phyloP scores from a whole-genome alignment of 1,284 basidiomycete species.

The Amylostereum chailletii region DNA sequence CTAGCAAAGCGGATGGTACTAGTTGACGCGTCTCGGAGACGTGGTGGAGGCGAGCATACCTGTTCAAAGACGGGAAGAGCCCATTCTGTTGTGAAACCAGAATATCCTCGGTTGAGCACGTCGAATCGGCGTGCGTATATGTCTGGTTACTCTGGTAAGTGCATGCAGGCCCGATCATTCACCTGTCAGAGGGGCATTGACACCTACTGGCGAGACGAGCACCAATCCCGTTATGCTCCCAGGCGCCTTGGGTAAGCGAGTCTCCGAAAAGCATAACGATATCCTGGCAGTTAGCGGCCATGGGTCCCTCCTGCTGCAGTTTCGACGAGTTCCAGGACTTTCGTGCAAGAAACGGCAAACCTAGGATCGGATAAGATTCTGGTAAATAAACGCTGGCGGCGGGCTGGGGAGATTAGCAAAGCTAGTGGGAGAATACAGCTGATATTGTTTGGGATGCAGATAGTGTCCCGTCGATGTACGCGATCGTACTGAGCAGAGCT shows the following conservation, averaged over 20 bases:
- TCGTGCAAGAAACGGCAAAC: too few relatives aligned
- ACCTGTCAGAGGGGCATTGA: not conserved
- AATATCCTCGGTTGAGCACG: conserved; percentile 72
- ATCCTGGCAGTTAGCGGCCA: conserved; percentile 54
- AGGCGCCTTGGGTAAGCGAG: conserved; percentile 63
- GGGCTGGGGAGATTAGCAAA: too few relatives aligned
- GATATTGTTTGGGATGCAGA: too few relatives aligned
- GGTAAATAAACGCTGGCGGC: too few relatives aligned
- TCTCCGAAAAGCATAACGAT: conserved; percentile 69
- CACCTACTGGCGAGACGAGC: conserved; percentile 53
- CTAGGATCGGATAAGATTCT: too few relatives aligned
- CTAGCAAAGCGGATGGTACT: conserved; percentile 21
- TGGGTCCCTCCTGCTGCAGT: conserved; percentile 15
- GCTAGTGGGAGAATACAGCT: too few relatives aligned
- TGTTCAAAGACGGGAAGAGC: conserved; percentile 70
- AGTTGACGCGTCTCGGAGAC: too few relatives aligned
- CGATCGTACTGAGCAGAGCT: too few relatives aligned
- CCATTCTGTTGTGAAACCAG: conserved; percentile 84
- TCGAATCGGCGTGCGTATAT: conserved; percentile 74
- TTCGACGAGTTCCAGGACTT: not conserved
- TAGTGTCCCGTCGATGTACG: too few relatives aligned
- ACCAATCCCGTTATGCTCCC: conserved; percentile 51
- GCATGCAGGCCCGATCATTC: not conserved
- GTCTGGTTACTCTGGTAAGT: conserved; percentile 31
- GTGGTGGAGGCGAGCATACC: conserved; percentile 25